Percentiles rank a stretch among this genome's conserved stretches.
phyloP scores from a whole-genome alignment of 331 rosid genomes.

The Phaseolus coccineus region DNA sequence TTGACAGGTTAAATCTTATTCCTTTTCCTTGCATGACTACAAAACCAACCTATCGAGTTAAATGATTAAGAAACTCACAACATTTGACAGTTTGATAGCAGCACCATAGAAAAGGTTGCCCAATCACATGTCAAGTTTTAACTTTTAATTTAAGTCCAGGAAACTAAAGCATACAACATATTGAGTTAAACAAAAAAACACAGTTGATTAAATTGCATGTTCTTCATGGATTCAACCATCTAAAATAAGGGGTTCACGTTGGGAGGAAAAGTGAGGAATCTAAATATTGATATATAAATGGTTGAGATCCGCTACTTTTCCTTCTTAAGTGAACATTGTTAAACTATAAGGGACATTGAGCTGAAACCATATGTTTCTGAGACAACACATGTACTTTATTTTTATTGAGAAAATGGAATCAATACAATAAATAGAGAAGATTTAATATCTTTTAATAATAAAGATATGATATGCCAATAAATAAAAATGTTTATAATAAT shows the following conservation, averaged over 20 bases:
- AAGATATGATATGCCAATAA: no score
- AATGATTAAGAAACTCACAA: constrained; percentile 2
- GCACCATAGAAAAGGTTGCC: not conserved
- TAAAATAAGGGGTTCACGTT: not conserved
- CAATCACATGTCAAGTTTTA: not conserved
- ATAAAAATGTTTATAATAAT: no score
- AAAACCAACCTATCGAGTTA: constrained; percentile 18
- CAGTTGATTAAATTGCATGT: constrained; percentile 1
- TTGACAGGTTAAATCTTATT: not conserved
- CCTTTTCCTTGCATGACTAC: constrained; percentile 15
- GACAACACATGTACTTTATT: no score
- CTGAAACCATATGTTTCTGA: no score
- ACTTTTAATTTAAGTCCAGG: not conserved
- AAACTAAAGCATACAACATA: constrained; percentile 1
- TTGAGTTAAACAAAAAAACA: constrained; percentile 9
- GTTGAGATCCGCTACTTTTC: not conserved
- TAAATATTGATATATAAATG: not conserved
- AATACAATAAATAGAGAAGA: no score
- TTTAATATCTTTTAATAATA: no score
- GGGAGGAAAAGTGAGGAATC: constrained; percentile 26
- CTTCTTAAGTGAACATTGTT: not conserved
- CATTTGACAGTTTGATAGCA: not conserved
- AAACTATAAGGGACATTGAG: no score
- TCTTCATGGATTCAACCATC: constrained; percentile 11
- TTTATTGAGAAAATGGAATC: no score